Percentiles rank a stretch among this genome's conserved stretches.
Conservation (phyloP, 129 eudicot species). For the Helianthus tuberosus region DNA sequence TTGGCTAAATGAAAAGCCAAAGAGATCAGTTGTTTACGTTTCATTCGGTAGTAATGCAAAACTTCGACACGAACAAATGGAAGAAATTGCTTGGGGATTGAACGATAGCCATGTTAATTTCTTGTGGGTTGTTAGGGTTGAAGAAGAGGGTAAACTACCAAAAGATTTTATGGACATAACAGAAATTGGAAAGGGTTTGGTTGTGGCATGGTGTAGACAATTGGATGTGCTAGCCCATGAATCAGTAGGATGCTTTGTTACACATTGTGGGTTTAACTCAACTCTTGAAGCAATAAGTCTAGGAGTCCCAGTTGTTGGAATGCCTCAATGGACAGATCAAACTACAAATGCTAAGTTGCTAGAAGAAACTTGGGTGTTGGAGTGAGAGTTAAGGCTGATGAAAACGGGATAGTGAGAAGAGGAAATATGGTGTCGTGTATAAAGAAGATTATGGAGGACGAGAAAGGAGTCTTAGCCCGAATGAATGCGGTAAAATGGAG, state of each 20-base stretch:
- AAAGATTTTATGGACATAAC: constrained; percentile 5
- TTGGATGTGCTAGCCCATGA: constrained; percentile 34
- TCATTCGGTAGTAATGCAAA: constrained; percentile 51
- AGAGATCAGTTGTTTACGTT: constrained; percentile 49
- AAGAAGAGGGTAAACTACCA: constrained; percentile 32
- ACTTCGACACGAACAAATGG: constrained; percentile 45
- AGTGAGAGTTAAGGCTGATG: too few relatives aligned
- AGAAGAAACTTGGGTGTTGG: constrained; percentile 24
- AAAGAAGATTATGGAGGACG: too few relatives aligned
- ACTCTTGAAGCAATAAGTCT: constrained; percentile 38
- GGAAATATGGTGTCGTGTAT: too few relatives aligned
- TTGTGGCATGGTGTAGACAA: constrained; percentile 37
- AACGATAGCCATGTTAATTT: constrained; percentile 25
- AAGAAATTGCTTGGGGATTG: constrained; percentile 51
- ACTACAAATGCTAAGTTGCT: constrained; percentile 35
- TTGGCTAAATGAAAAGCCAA: constrained; percentile 50
- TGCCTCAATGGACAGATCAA: constrained; percentile 45
- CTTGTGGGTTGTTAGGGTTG: constrained; percentile 60
- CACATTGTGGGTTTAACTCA: constrained; percentile 45
- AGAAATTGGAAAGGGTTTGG: constrained; percentile 8
- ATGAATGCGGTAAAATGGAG: too few relatives aligned
- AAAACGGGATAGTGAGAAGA: too few relatives aligned
- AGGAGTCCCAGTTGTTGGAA: constrained; percentile 37
- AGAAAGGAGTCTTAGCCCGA: too few relatives aligned
- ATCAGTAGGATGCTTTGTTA: constrained; percentile 40